Conservation (phyloP, 805 yeast genomes). For the Pichia gijzeniarum region DNA sequence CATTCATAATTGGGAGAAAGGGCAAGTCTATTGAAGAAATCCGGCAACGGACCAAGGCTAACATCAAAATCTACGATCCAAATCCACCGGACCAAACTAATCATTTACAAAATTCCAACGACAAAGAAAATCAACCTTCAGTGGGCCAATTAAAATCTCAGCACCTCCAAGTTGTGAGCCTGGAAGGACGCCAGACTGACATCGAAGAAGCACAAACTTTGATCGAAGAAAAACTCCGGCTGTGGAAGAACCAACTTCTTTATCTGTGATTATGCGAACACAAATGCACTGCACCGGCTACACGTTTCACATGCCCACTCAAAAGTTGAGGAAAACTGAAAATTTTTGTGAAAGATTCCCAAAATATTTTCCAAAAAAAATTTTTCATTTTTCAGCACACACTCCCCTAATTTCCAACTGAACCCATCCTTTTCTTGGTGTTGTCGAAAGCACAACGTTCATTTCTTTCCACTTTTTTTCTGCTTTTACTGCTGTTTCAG, state of each 20-base stretch:
- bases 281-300: not conserved
- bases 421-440: too few species aligned
- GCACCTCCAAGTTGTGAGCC: conserved; percentile 4
- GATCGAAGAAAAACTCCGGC: not conserved
- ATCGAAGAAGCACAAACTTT: conserved; percentile 1
- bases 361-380: too few species aligned
- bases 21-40: conserved; percentile 35
- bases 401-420: too few species aligned
- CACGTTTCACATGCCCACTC: not conserved
- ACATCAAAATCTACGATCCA: conserved; percentile 33
- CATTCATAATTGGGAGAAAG: conserved; percentile 37
- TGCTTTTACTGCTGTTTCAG: not conserved
- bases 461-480: not conserved
- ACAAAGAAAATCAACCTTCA: not conserved
- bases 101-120: not conserved
- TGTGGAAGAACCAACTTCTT: not conserved
- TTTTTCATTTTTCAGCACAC: too few species aligned
- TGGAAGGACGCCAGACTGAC: not conserved
- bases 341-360: too few species aligned
- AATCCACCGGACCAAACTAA: not conserved
- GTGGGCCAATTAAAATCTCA: not conserved
- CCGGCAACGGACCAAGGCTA: conserved; percentile 31
- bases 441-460: not conserved
- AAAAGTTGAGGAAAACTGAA: too few species aligned
- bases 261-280: not conserved